Evolutionary conservation across 2,329 filamentous ascomycete species (phyloP), one percentile per base, ranked within the genome.

Genomic region (Tolypocladium tropicale): DNA sequence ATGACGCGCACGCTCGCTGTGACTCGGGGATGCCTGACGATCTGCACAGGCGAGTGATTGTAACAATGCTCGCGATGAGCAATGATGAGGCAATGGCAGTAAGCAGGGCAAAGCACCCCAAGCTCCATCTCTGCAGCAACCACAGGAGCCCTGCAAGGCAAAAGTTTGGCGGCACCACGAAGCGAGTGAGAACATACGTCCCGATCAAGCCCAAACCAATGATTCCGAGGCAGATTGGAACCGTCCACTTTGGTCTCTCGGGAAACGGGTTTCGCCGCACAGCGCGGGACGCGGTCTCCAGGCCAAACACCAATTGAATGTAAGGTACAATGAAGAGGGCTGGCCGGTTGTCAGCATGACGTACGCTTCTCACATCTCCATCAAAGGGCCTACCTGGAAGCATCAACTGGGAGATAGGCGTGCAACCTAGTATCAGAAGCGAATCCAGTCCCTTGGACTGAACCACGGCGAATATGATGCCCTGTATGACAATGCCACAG

Each of bases 111-210:
- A 88, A 79, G 56, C 78, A 79, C 6, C 79, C 76, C 16, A 77
- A 65, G n/a, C 82, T 77, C 70, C 83, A 89, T 61, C 74, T 76
- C 55, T 80, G 75, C 46, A 88, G 73, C 59, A 86, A 86, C 82
- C 82, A 88, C 61, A 88, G 82, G 9, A 89, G 74, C 6, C 82
- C 84, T 28, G 83, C 83, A 62, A 88, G 84, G 70, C 86, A 89
- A 54, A 78, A 76, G 60, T 84, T 78, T 6, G 76, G 76, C 48
- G 84, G 78, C 5, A 73, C 76, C 59, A 78, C 71, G 53, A 81
- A 74, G 55, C 79, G 72, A 18, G 83, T 82, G 30, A 85, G 78
- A 39, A 84, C 70, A 69, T 84, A 85, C 23, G 80, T 83, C 39
- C 71, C 68, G 36, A 88, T 65, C 23, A 80, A 65, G 56, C 83